phyloP scores from a whole-genome alignment of 225 moss, liverwort and hornwort species.

The Polytrichum formosum region DNA sequence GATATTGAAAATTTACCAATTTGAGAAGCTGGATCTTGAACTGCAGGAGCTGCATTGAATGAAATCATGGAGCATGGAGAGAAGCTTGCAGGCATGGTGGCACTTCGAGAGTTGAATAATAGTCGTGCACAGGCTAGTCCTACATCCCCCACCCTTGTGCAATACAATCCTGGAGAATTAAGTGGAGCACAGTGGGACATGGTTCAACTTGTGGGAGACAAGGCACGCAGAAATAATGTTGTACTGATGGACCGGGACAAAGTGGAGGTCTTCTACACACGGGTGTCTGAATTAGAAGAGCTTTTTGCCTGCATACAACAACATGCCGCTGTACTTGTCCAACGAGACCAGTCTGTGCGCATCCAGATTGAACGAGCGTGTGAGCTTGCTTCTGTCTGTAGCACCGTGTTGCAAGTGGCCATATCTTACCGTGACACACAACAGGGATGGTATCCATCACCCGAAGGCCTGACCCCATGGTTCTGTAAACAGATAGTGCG shows the following conservation, averaged over 20 bases:
- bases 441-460: slow-evolving; percentile 89
- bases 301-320: slow-evolving; percentile 86
- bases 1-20: background rate
- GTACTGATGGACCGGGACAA: slow-evolving; percentile 96
- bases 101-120: slow-evolving; percentile 81
- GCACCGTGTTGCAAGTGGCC: slow-evolving; percentile 63
- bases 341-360: slow-evolving; percentile 63
- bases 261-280: slow-evolving; percentile 95
- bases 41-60: slow-evolving; percentile 79
- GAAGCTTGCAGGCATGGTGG: slow-evolving; percentile 85
- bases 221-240: slow-evolving; percentile 87
- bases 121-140: slow-evolving; percentile 59
- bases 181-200: slow-evolving; percentile 91
- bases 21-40: slow-evolving; percentile 2
- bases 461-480: slow-evolving; percentile 96
- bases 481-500: slow-evolving; percentile 83
- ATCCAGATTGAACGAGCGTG: slow-evolving; percentile 82
- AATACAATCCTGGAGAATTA: slow-evolving; percentile 43
- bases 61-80: slow-evolving; percentile 96
- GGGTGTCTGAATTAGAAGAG: slow-evolving; percentile 87
- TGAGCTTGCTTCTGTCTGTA: slow-evolving; percentile 84
- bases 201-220: slow-evolving; percentile 95
- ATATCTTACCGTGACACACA: slow-evolving; percentile 80
- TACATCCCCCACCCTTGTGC: slow-evolving; percentile 28
- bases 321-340: slow-evolving; percentile 77